phyloP scores from a whole-genome alignment of 2,329 filamentous ascomycete species.

The Penicillium sp. region DNA sequence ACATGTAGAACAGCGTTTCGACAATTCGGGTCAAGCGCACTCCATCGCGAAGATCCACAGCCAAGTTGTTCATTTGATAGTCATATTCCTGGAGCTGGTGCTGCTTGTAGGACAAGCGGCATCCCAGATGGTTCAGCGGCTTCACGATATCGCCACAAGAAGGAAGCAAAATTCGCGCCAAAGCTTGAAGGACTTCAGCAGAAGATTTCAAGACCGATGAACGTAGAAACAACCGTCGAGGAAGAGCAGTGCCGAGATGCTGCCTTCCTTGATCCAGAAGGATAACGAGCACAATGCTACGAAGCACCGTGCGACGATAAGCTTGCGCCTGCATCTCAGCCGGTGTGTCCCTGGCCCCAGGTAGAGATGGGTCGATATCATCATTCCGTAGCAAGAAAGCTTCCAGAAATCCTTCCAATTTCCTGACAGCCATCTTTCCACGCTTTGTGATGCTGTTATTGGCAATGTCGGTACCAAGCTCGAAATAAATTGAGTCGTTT shows the following conservation, averaged over 20 bases:
- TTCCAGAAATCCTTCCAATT: slow-evolving; percentile 54
- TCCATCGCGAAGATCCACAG: slow-evolving; percentile 61
- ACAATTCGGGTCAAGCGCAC: slow-evolving; percentile 59
- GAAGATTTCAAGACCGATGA: slow-evolving; percentile 58
- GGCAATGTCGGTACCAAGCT: slow-evolving; percentile 1
- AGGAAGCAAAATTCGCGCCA: slow-evolving; percentile 56
- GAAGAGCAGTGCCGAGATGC: slow-evolving; percentile 30
- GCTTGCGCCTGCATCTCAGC: slow-evolving; percentile 47
- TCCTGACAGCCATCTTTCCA: slow-evolving; percentile 35
- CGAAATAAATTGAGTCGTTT: slow-evolving; percentile 13
- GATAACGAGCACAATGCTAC: slow-evolving; percentile 59
- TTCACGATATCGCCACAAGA: slow-evolving; percentile 58
- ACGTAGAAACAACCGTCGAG: slow-evolving; percentile 51
- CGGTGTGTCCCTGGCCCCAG: slow-evolving; percentile 30
- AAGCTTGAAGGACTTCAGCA: slow-evolving; percentile 49
- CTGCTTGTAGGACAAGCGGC: slow-evolving; percentile 55
- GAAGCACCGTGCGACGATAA: slow-evolving; percentile 56
- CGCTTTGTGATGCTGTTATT: not conserved
- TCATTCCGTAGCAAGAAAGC: slow-evolving; percentile 58
- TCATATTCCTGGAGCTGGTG: slow-evolving; percentile 58
- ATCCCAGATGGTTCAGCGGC: slow-evolving; percentile 56
- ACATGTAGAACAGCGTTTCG: slow-evolving; percentile 54
- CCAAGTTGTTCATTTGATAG: slow-evolving; percentile 59
- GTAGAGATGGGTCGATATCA: slow-evolving; percentile 42
- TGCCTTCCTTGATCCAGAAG: slow-evolving; percentile 57